Conservation (phyloP, 805 yeast species). For the Cyberlindnera mycetangii region DNA sequence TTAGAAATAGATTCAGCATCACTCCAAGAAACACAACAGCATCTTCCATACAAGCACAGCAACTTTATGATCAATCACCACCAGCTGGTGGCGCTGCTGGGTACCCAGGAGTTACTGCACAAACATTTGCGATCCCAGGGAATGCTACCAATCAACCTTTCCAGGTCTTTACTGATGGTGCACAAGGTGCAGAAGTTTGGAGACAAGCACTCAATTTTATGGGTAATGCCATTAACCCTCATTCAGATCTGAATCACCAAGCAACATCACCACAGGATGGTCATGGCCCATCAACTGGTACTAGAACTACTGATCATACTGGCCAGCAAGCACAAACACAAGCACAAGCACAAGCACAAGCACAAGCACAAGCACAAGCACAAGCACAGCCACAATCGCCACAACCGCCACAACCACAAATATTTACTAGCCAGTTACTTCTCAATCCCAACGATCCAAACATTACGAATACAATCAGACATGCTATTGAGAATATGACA, state of each 20-base stretch:
- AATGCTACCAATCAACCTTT: conserved; percentile 6
- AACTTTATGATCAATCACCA: background rate
- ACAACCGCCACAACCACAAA: too few relatives aligned
- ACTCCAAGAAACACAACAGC: conserved; percentile 1
- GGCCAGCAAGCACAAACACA: conserved; percentile 1
- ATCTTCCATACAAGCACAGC: background rate
- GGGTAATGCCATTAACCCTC: conserved; percentile 6
- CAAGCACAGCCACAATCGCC: background rate
- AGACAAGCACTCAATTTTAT: conserved; percentile 13
- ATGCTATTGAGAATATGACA: background rate
- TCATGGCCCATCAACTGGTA: background rate
- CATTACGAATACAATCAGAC: background rate
- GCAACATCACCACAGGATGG: background rate
- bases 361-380: conserved; percentile 4
- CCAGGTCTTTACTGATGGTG: conserved; percentile 8
- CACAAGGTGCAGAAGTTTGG: conserved; percentile 9
- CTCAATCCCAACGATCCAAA: background rate
- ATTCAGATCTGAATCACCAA: background rate
- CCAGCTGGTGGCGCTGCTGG: background rate
- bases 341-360: conserved; percentile 5
- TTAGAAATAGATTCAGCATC: conserved; percentile 5
- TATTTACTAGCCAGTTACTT: background rate
- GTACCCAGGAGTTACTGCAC: background rate
- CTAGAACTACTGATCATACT: background rate
- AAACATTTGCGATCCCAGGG: background rate